Percentiles rank a stretch among this genome's conserved stretches.
Evolutionary conservation across 2,329 filamentous ascomycete genomes (phyloP).

Genomic region (Amauroascus niger): DNA sequence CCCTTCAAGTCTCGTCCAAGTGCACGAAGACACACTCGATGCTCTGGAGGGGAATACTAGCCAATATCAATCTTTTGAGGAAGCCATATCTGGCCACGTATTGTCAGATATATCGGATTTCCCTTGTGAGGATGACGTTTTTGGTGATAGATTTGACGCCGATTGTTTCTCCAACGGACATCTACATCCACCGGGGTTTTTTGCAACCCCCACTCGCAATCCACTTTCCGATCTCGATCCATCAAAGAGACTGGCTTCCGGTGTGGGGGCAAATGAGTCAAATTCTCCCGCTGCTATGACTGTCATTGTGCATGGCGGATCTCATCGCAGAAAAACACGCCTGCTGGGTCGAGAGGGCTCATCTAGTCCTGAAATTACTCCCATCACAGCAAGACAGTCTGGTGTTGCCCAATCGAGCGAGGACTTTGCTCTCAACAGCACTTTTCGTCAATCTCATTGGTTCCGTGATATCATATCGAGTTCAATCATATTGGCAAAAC

Average conservation of each 20-base stretch:
- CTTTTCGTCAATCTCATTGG: not conserved
- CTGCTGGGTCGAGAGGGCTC: not conserved
- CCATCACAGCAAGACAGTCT: not conserved
- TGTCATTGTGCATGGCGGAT: not conserved
- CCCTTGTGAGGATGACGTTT: not conserved
- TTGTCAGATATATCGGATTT: slow-evolving; percentile 11
- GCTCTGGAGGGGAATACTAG: slow-evolving; percentile 25
- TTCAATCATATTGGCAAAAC: slow-evolving; percentile 19
- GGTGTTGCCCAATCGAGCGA: not conserved
- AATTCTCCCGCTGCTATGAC: slow-evolving; percentile 2
- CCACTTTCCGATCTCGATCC: not conserved
- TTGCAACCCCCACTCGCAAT: slow-evolving; percentile 1
- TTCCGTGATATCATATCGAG: slow-evolving; percentile 8
- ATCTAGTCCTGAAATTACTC: not conserved
- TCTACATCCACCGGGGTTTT: slow-evolving; percentile 4
- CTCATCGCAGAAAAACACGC: not conserved
- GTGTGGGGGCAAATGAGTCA: not conserved
- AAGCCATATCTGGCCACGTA: slow-evolving; percentile 17
- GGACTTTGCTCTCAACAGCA: not conserved
- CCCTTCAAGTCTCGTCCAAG: slow-evolving; percentile 3
- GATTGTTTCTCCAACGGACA: not conserved
- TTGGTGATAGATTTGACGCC: not conserved
- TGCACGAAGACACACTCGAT: slow-evolving; percentile 25
- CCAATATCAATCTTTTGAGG: slow-evolving; percentile 22
- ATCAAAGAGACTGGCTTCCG: not conserved